Base-by-base conservation (phyloP, 2,329 filamentous ascomycete species). In the Bertia moriformis region DNA sequence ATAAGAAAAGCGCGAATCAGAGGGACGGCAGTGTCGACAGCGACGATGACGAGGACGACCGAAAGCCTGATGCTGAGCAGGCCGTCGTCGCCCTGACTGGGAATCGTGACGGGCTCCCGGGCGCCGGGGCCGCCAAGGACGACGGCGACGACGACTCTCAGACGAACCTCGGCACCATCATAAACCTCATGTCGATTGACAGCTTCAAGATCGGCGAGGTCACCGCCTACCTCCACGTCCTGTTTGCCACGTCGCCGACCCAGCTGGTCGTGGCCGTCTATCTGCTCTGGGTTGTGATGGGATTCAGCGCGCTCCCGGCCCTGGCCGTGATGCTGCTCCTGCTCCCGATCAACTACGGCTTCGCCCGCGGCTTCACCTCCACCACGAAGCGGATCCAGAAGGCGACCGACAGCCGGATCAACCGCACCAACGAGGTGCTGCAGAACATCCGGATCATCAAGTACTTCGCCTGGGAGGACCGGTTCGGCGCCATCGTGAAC, bases 361-460 rank as follows among this genome's bases (percentile, higher is more conserved):
- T 98, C 44, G 87, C 88, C 12, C 80, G 77, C 51, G 83, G 80
- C 35, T 98, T 98, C 61, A 79, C 79, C 47, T 72, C 70, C 39
- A 85, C 86, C 2, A 91, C 95, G 54, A 93, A 93, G 62, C 74
- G 77, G 47, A 96, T 98, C 51, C 78, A 96, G 63, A 75, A 83
- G 39, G 87, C 87, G 15, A 98, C 91, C 3, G 91, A 98, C 60
- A 91, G 91, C 52, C 79, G 91, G 39, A 96, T 98, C 45, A 85
- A 95, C 53, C 82, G 87, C 3, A 98, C 91, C 4, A 98, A 98
- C 55, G 91, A 98, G 59, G 83, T 96, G 4, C 66, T 98, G 19
- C 88, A 93, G 53, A 98, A 96, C 51, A 96, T 98, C 47, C 78
- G 91, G 39, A 95, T 98, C 55, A 96, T 98, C 72, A 98, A 98